These are phyloP conservation scores for Emericellopsis terricola DNA, from an alignment of 495 filamentous ascomycete genomes.

Conservation along the genomic window DNA sequence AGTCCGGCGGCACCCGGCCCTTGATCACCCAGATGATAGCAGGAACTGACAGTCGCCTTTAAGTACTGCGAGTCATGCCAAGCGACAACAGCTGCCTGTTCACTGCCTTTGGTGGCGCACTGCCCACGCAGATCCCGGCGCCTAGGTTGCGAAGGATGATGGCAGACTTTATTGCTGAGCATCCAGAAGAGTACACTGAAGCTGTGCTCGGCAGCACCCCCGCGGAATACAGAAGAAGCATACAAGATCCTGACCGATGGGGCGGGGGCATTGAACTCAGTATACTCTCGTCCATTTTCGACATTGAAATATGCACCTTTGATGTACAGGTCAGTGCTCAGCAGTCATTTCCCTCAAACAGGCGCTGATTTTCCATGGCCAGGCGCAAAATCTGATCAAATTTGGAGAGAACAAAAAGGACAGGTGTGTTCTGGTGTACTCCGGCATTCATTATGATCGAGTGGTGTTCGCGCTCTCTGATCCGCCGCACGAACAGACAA, in stretches of 20 bases:
- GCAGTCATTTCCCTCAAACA: too few relatives aligned
- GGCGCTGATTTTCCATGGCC: too few relatives aligned
- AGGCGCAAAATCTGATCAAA: not conserved
- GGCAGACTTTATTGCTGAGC: constrained; percentile 56
- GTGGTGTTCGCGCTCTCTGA: constrained; percentile 55
- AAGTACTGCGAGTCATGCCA: constrained; percentile 83
- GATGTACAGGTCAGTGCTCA: constrained; percentile 32
- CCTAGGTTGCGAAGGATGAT: constrained; percentile 59
- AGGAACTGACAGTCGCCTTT: too few relatives aligned
- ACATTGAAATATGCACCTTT: constrained; percentile 71
- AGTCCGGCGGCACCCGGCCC: too few relatives aligned
- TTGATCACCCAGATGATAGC: too few relatives aligned
- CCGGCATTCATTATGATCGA: constrained; percentile 91
- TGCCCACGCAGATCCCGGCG: constrained; percentile 23
- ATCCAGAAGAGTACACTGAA: constrained; percentile 51
- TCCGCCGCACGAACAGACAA: constrained; percentile 34
- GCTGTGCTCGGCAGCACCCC: constrained; percentile 62
- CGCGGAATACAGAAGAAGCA: constrained; percentile 69
- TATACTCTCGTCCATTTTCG: constrained; percentile 72
- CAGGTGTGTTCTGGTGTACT: constrained; percentile 76
- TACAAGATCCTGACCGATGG: constrained; percentile 67
- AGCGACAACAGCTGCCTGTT: constrained; percentile 96
- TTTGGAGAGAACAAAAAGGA: constrained; percentile 62
- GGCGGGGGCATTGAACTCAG: constrained; percentile 82
- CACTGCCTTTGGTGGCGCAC: constrained; percentile 64